Base-by-base conservation (phyloP, 305 asterid species). In the Ilex paraguariensis region DNA sequence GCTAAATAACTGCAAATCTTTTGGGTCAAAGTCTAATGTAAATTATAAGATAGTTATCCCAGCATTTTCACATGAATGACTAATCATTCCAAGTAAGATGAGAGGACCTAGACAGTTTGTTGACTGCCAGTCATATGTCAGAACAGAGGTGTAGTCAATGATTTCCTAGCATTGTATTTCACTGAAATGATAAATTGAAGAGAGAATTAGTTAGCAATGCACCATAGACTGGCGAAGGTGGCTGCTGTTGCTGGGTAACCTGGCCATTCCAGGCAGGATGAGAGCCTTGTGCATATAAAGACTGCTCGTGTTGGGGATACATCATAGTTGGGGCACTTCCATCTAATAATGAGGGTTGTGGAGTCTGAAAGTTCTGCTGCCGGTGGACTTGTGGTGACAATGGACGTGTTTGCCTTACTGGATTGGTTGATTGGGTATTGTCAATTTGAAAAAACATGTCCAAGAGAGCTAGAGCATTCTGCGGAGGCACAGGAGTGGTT, bases 391-490 rank as follows among this genome's bases (percentile, higher is more conserved):
- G 95, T 63, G 91, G 78, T 30, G 93, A 67, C 14, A 83, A 59
- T n/a, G 88, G 78, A 75, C 77, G 69, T 17, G 77, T 64, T 76
- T 84, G 96, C 57, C 87, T 90, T 61, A 46, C 70, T 57, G 89
- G 48, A 74, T 76, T 67, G 33, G 67, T 48, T 53, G 78, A 53
- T 57, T 75, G 91, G 63, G 72, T 68, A 67, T 63, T 66, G 80
- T 58, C 74, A 60, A 59, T 78, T 59, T 66, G 74, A 52, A 90
- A 69, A 76, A 84, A 90, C 95, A 90, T 79, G 82, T 93, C 99
- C 56, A 87, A 86, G 54, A 90, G 96, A 60, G 89, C 95, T 48
- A 93, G 94, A 61, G 97, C 92, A 62, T 93, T 87, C 72, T 87
- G 89, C 68, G 87, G 87, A 72, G 95, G 82, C 50, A 74, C 80